Conservation (phyloP, 441 rosid species). For the Euphorbia schlechtendalii region DNA sequence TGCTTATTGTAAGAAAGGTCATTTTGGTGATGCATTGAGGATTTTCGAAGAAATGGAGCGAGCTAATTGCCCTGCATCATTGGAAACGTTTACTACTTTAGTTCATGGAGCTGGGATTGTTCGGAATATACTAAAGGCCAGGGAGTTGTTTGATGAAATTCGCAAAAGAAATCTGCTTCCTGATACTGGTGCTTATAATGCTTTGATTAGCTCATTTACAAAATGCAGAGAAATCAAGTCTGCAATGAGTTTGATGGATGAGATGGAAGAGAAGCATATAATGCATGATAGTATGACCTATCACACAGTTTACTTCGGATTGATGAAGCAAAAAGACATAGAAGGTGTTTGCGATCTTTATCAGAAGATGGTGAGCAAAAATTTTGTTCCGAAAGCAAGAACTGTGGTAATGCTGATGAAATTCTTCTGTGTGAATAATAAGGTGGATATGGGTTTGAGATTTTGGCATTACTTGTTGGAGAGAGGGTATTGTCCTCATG, state of each 20-base stretch:
- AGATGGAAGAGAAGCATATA: constrained; percentile 53
- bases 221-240: constrained; percentile 43
- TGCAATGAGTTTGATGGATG: constrained; percentile 57
- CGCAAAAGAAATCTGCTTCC: constrained; percentile 38
- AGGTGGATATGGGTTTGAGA: constrained; percentile 48
- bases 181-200: constrained; percentile 71
- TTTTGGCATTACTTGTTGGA: constrained; percentile 60
- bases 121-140: constrained; percentile 45
- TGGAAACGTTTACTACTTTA: constrained; percentile 67
- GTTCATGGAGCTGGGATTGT: constrained; percentile 76
- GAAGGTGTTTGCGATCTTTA: constrained; percentile 43
- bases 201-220: constrained; percentile 52
- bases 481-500: constrained; percentile 80
- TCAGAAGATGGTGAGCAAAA: constrained; percentile 43
- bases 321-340: constrained; percentile 48
- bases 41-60: constrained; percentile 65
- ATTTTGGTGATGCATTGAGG: constrained; percentile 61
- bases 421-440: constrained; percentile 50
- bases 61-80: constrained; percentile 27
- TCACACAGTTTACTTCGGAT: constrained; percentile 58
- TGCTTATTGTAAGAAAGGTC: constrained; percentile 70
- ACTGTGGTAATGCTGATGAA: constrained; percentile 84
- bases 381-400: constrained; percentile 57
- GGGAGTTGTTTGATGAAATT: constrained; percentile 66
- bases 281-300: constrained; percentile 54